A percentile compares a stretch with the other conserved stretches of the same genome.
Evolutionary conservation across 2,329 filamentous ascomycete genomes (phyloP).

Genomic region (Pseudocercospora ulei): DNA sequence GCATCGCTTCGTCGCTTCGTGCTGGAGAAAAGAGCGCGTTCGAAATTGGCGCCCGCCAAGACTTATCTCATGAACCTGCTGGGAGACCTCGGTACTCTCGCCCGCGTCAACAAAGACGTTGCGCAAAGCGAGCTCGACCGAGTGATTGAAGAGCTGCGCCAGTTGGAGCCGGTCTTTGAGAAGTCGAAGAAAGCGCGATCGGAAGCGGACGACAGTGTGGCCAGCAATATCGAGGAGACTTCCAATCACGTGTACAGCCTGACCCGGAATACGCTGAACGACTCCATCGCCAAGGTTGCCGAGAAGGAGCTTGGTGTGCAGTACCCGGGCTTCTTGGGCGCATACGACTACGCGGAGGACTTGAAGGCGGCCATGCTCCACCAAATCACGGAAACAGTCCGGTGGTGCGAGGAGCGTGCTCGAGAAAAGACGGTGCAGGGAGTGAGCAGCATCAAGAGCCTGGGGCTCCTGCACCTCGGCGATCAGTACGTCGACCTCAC

Average conservation of each 20-base stretch:
- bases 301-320: constrained; percentile 69
- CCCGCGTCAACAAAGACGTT: constrained; percentile 77
- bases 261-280: constrained; percentile 63
- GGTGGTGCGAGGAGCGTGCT: constrained; percentile 75
- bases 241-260: constrained; percentile 78
- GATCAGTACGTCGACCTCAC: constrained; percentile 75
- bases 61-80: constrained; percentile 92
- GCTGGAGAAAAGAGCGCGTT: constrained; percentile 85
- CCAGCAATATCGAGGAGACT: constrained; percentile 71
- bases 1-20: constrained; percentile 84
- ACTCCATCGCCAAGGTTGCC: constrained; percentile 67
- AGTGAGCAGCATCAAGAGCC: constrained; percentile 76
- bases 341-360: constrained; percentile 87
- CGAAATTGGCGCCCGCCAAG: constrained; percentile 88
- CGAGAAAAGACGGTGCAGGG: constrained; percentile 65
- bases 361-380: constrained; percentile 86
- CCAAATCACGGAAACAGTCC: constrained; percentile 70
- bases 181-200: constrained; percentile 68
- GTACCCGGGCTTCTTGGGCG: constrained; percentile 75
- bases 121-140: constrained; percentile 75
- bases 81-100: constrained; percentile 72
- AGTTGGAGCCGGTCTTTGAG: constrained; percentile 77
- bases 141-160: constrained; percentile 66
- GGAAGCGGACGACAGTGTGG: constrained; percentile 71
- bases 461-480: constrained; percentile 80